These are phyloP conservation scores for Ganoderma sinense DNA, from an alignment of 1,284 basidiomycete species.

Conservation along the genomic window DNA sequence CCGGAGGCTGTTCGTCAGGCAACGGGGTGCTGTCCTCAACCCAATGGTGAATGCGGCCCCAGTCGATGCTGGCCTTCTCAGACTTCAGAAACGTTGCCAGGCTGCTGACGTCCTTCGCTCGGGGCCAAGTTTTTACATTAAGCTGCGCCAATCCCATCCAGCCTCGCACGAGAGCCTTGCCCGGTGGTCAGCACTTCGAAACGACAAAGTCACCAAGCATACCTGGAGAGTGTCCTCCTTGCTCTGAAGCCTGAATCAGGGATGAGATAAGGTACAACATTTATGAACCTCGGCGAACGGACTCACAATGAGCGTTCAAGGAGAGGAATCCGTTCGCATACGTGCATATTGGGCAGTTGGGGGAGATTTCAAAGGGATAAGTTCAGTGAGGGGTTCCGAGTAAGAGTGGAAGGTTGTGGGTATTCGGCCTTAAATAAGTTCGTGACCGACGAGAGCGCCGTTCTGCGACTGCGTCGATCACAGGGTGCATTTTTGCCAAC, in stretches of 20 bases:
- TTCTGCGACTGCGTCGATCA: no score
- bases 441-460: no score
- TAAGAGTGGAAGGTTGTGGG: no score
- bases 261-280: background rate
- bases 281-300: no score
- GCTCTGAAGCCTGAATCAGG: background rate
- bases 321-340: background rate
- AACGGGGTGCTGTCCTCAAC: background rate
- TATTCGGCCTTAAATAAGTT: no score
- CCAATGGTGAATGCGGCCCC: background rate
- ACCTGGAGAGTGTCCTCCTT: background rate
- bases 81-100: background rate
- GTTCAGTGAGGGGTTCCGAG: no score
- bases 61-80: background rate
- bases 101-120: background rate
- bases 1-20: background rate
- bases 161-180: background rate
- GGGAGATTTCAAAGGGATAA: no score
- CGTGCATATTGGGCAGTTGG: no score
- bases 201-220: background rate
- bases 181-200: background rate
- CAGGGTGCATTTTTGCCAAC: no score
- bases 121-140: background rate
- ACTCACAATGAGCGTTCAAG: background rate
- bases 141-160: background rate